These are phyloP conservation scores for Emmonsiellopsis sp. DNA, from an alignment of 2,329 filamentous ascomycete genomes.

Conservation along the genomic window DNA sequence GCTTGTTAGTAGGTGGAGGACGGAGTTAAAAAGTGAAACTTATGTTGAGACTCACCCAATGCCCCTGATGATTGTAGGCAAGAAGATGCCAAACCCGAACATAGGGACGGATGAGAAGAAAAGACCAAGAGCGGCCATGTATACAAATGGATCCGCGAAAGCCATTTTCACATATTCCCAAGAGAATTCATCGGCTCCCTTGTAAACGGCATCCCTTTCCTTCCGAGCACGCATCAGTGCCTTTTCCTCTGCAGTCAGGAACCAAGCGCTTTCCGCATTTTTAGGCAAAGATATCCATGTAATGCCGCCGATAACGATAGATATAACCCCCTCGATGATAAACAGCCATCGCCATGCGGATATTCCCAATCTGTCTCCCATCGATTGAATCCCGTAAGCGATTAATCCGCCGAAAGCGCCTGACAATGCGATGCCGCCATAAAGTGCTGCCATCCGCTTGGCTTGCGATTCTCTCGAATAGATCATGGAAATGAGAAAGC, in stretches of 20 bases:
- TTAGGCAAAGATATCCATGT: conserved; percentile 42
- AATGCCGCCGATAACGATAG: conserved; percentile 21
- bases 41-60: conserved; percentile 8
- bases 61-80: conserved; percentile 44
- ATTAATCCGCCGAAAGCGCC: conserved; percentile 46
- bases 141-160: conserved; percentile 5
- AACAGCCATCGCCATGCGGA: conserved; percentile 41
- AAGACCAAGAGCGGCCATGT: conserved; percentile 13
- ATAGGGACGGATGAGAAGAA: conserved; percentile 35
- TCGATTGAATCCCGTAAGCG: conserved; percentile 43
- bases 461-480: conserved; percentile 48
- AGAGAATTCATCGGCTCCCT: conserved; percentile 19
- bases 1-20: not conserved
- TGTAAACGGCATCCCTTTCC: conserved; percentile 18
- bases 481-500: conserved; percentile 44
- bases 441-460: conserved; percentile 47
- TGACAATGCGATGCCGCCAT: conserved; percentile 45
- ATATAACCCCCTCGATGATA: conserved; percentile 36
- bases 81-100: conserved; percentile 49
- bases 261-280: conserved; percentile 39
- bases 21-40: not conserved
- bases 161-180: conserved; percentile 12
- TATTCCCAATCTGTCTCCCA: conserved; percentile 23
- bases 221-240: conserved; percentile 42
- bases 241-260: conserved; percentile 40